These are phyloP conservation scores for Fusarium nanum DNA, from an alignment of 2,329 filamentous ascomycete species.

Conservation along the genomic window DNA sequence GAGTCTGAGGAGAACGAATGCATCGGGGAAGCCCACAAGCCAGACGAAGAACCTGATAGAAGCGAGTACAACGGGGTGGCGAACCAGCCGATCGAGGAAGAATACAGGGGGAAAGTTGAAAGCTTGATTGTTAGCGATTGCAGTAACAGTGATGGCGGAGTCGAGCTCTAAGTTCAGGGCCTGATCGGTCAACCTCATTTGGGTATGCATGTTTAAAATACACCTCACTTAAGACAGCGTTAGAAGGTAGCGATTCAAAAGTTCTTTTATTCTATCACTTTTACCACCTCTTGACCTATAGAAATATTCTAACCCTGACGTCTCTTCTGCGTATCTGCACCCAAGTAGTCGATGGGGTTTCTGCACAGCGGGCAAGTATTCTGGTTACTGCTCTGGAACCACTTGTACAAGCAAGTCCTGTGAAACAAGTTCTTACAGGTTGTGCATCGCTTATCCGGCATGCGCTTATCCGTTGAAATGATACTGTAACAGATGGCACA, in stretches of 20 bases:
- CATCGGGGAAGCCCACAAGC: not conserved
- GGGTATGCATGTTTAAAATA: not conserved
- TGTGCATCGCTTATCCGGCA: conserved; percentile 89
- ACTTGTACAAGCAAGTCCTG: conserved; percentile 88
- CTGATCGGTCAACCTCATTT: not conserved
- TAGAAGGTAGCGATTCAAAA: conserved; percentile 8
- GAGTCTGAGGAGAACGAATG: not conserved
- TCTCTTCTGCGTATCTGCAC: conserved; percentile 55
- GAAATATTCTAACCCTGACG: conserved; percentile 42
- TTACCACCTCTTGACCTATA: not conserved
- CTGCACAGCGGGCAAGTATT: conserved; percentile 93
- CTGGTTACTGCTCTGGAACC: conserved; percentile 94
- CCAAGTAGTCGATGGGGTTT: conserved; percentile 79
- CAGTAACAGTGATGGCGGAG: conserved; percentile 11
- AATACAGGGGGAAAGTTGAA: not conserved
- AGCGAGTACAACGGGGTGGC: not conserved
- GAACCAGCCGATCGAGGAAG: not conserved
- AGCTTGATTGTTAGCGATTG: not conserved
- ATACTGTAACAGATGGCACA: conserved; percentile 98
- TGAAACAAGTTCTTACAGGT: conserved; percentile 98
- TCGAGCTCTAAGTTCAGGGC: not conserved
- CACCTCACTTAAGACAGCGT: not conserved
- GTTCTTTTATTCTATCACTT: conserved; percentile 12
- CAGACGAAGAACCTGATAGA: not conserved
- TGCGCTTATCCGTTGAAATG: conserved; percentile 86